Evolutionary conservation across 2,329 filamentous ascomycete species (phyloP).

Genomic region (Thelonectria olida): DNA sequence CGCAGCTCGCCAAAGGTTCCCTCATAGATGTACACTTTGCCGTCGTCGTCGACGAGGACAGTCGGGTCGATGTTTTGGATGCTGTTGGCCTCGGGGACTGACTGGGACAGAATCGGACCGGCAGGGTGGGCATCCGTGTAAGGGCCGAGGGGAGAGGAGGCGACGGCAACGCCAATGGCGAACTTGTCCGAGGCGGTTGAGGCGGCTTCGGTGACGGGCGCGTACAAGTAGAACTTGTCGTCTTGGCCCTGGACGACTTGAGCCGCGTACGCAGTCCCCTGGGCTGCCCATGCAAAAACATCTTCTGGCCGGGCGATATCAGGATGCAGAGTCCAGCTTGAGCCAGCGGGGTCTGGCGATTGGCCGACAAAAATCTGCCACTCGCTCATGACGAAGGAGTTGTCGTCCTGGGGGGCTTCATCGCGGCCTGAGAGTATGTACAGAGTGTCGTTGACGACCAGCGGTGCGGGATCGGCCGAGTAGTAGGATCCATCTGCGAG

Average conservation of each 20-base stretch:
- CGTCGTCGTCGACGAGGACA: slow-evolving; percentile 48
- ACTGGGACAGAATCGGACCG: slow-evolving; percentile 49
- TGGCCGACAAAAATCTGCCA: slow-evolving; percentile 47
- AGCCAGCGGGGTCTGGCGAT: slow-evolving; percentile 42
- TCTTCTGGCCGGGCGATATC: slow-evolving; percentile 42
- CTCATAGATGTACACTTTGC: slow-evolving; percentile 49
- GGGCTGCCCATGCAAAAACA: slow-evolving; percentile 47
- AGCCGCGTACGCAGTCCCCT: slow-evolving; percentile 47
- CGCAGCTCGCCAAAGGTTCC: slow-evolving; percentile 49
- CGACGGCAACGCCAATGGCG: slow-evolving; percentile 50
- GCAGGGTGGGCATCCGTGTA: slow-evolving; percentile 46
- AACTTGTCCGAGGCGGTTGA: slow-evolving; percentile 42
- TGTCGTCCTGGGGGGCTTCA: slow-evolving; percentile 39
- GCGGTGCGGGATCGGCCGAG: slow-evolving; percentile 50
- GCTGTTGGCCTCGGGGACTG: slow-evolving; percentile 42
- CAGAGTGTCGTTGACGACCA: slow-evolving; percentile 48
- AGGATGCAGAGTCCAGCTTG: slow-evolving; percentile 45
- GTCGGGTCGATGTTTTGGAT: slow-evolving; percentile 54
- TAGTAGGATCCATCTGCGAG: slow-evolving; percentile 49
- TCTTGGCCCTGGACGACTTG: slow-evolving; percentile 47
- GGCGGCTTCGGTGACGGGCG: slow-evolving; percentile 38
- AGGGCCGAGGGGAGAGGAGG: slow-evolving; percentile 46
- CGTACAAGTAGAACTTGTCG: slow-evolving; percentile 49
- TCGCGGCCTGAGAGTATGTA: slow-evolving; percentile 50
- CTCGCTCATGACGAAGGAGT: slow-evolving; percentile 48